These are phyloP conservation scores for Bothriochloa decipiens DNA, from an alignment of 176 grass and related monocot species.

Conservation along the genomic window DNA sequence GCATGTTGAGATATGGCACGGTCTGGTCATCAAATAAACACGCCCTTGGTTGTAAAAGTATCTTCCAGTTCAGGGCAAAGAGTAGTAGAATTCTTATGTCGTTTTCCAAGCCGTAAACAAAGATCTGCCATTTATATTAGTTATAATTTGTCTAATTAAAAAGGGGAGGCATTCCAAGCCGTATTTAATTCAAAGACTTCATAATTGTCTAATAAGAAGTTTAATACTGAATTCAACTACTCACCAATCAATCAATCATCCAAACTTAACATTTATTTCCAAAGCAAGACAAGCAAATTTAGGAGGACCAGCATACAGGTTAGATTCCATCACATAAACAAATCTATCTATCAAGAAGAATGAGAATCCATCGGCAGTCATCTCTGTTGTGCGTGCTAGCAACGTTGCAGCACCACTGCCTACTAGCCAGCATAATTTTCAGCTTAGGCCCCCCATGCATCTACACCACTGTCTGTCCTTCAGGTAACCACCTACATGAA, in stretches of 20 bases:
- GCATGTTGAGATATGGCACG: too few relatives aligned
- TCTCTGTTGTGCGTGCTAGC: slow-evolving; percentile 3
- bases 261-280: not conserved
- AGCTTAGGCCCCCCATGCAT: not conserved
- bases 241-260: not conserved
- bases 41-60: too few relatives aligned
- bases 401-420: not conserved
- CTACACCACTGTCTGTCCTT: not conserved
- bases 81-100: too few relatives aligned
- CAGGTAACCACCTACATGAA: slow-evolving; percentile 8
- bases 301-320: not conserved
- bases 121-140: too few relatives aligned
- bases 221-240: not conserved
- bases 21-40: too few relatives aligned
- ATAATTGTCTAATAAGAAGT: not conserved
- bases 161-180: not conserved
- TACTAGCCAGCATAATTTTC: not conserved
- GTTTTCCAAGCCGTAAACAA: too few relatives aligned
- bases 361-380: not conserved
- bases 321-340: not conserved
- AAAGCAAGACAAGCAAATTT: not conserved
- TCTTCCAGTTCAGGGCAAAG: too few relatives aligned
- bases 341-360: not conserved
- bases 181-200: not conserved
- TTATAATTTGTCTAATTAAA: too few relatives aligned